Base-by-base conservation (phyloP, 352 stramenopile genomes). In the Pythium dissimile region DNA sequence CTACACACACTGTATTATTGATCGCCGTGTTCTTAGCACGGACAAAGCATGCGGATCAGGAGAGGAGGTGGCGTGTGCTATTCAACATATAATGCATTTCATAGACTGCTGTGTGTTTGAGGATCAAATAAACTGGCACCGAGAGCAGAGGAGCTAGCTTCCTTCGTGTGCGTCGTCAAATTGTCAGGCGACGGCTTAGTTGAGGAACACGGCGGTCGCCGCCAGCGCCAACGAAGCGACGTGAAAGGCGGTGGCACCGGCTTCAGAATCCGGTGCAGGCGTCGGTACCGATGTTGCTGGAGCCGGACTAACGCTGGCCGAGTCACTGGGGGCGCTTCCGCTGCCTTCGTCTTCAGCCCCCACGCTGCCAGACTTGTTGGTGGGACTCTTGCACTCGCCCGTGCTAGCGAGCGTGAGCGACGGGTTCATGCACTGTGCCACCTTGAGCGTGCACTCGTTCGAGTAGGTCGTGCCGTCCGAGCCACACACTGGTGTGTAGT, bases 401-500 rank as follows among this genome's bases (percentile, higher is more conserved):
- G 43, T 18, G 30, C 31, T 59, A 10, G 31, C 48, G 16, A 56
- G 20, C 21, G 42, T 60, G 18, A 68, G 47, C 13, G 53, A 57
- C 13, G 53, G 41, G 34, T 41, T 35, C 10, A 4, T 53, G 54
- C 61, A 68, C 49, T 64, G n/a, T 15, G 46, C 54, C 13, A 42
- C 34, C 18, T 60, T 41, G 41, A 69, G 45, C 30, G 54, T 39
- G 38, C 74, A 84, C 41, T 76, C 52, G 48, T 79, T 84, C 61
- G 49, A 62, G 72, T 84, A 81, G 1, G 66, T 77, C 39, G 66
- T 41, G 46, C 62, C 62, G 54, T 85, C 67, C 12, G 70, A 77
- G 26, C 75, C 75, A 24, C 72, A 85, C 12, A 85, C 72, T 20
- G 60, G 60, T 13, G 21, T 26, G 39, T 59, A 62, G 31, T 62